Evolutionary conservation across 208 protist genomes (phyloP).

Genomic region (Trichomonas gallinae): DNA sequence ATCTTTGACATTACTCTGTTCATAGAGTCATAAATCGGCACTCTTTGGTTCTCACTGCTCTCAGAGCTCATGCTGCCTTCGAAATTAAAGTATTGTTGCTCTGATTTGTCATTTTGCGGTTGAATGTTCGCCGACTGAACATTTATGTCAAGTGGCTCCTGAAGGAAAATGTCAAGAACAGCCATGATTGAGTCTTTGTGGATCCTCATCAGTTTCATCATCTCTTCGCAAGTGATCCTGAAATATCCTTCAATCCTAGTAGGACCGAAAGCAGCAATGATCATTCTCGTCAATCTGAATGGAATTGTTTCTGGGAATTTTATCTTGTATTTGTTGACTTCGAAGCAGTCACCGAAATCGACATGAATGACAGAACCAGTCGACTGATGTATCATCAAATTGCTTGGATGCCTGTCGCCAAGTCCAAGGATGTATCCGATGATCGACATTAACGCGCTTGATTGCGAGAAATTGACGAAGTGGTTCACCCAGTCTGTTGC

Average conservation of each 20-base stretch:
- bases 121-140: not conserved
- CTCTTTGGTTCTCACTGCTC: constrained; percentile 66
- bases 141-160: constrained; percentile 29
- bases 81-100: constrained; percentile 67
- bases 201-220: constrained; percentile 42
- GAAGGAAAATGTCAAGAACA: constrained; percentile 36
- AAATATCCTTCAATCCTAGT: constrained; percentile 71
- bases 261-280: constrained; percentile 78
- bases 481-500: not conserved
- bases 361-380: constrained; percentile 49
- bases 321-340: constrained; percentile 70
- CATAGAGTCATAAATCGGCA: not conserved
- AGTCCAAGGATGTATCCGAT: constrained; percentile 72
- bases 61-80: constrained; percentile 78
- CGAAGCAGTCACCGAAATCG: constrained; percentile 84
- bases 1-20: not conserved
- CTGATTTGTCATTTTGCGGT: constrained; percentile 35
- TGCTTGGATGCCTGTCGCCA: constrained; percentile 76
- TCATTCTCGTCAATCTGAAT: constrained; percentile 85
- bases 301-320: constrained; percentile 74
- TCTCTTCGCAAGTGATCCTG: constrained; percentile 60
- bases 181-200: not conserved
- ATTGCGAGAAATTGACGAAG: constrained; percentile 44
- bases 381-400: constrained; percentile 68
- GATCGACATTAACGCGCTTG: constrained; percentile 77